Conservation (phyloP, 2,329 filamentous ascomycete species). For the Phaeosphaeriaceae sp. region DNA sequence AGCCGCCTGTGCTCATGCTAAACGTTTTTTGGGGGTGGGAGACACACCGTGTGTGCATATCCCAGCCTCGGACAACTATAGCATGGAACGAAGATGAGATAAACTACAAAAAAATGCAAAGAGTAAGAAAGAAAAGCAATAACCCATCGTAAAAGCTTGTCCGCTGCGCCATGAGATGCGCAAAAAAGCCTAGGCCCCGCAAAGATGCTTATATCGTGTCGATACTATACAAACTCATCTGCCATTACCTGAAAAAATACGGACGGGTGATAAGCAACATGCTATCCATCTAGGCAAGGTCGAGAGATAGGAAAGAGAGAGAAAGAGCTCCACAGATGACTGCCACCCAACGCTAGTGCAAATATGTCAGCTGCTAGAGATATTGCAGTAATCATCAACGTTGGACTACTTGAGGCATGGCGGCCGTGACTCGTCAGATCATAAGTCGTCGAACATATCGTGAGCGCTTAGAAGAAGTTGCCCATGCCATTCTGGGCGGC, state of each 20-base stretch:
- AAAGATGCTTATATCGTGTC: slow-evolving; percentile 38
- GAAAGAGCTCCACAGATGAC: slow-evolving; percentile 26
- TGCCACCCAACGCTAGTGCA: slow-evolving; percentile 28
- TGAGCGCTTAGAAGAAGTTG: slow-evolving; percentile 50
- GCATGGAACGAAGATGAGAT: slow-evolving; percentile 22
- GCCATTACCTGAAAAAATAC: slow-evolving; percentile 21
- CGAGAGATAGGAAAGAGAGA: slow-evolving; percentile 35
- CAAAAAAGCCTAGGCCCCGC: slow-evolving; percentile 38
- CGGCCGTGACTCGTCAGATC: slow-evolving; percentile 58
- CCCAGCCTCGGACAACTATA: slow-evolving; percentile 23
- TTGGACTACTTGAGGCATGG: slow-evolving; percentile 22
- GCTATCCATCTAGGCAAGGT: slow-evolving; percentile 29
- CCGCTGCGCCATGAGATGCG: slow-evolving; percentile 41
- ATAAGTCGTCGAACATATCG: slow-evolving; percentile 51
- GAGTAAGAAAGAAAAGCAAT: slow-evolving; percentile 7
- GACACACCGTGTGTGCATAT: slow-evolving; percentile 19
- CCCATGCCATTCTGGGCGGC: slow-evolving; percentile 50
- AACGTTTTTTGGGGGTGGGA: slow-evolving; percentile 22
- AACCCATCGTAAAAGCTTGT: slow-evolving; percentile 7
- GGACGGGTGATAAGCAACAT: slow-evolving; percentile 22
- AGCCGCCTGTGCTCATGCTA: slow-evolving; percentile 13
- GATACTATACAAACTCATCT: slow-evolving; percentile 46
- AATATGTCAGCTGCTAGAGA: slow-evolving; percentile 27
- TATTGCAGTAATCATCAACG: slow-evolving; percentile 27
- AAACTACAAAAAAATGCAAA: slow-evolving; percentile 11